phyloP scores from a whole-genome alignment of 805 yeast species.

The Tetrapisispora pingtungensis region DNA sequence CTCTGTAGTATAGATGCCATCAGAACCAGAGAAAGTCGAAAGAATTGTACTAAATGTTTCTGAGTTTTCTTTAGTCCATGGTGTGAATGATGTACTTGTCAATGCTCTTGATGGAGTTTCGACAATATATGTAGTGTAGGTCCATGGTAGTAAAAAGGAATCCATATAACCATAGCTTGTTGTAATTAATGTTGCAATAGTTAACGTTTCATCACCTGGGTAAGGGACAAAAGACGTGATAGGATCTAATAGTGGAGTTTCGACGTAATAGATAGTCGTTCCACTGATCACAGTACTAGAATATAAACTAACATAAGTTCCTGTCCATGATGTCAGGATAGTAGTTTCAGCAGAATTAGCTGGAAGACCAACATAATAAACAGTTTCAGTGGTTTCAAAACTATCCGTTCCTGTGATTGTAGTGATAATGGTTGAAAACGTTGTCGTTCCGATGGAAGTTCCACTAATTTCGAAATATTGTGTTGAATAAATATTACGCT shows the following conservation, averaged over 20 bases:
- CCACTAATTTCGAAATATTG: slow-evolving; percentile 3
- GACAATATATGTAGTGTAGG: background rate
- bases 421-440: slow-evolving; percentile 3
- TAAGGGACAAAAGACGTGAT: background rate
- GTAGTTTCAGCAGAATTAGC: background rate
- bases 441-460: slow-evolving; percentile 1
- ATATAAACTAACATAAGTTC: background rate
- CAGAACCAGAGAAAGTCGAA: slow-evolving; percentile 3
- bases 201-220: background rate
- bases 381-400: background rate
- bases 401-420: slow-evolving; percentile 4
- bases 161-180: slow-evolving; percentile 1
- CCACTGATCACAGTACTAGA: background rate
- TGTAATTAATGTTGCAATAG: background rate
- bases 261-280: background rate
- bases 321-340: background rate
- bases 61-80: background rate
- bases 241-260: background rate
- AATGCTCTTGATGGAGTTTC: background rate
- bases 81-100: background rate
- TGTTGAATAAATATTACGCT: background rate
- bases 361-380: background rate
- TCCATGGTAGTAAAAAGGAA: background rate
- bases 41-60: slow-evolving; percentile 1
- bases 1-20: slow-evolving; percentile 2